Conservation (phyloP, 1,139 yeast genomes). For the Torulaspora globosa region DNA sequence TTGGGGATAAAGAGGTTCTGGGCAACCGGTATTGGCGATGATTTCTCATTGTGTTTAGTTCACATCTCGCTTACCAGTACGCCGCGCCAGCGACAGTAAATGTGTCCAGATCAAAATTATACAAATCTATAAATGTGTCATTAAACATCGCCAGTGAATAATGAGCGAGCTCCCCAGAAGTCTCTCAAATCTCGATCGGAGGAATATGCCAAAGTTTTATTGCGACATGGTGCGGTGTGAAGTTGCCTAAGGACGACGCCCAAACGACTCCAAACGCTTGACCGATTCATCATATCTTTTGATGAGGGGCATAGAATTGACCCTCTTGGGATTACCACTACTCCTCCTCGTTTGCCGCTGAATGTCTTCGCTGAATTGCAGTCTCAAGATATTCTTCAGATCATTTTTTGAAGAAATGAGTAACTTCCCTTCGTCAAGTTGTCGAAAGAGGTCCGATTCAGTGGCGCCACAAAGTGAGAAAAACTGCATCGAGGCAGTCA, state of each 20-base stretch:
- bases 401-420: slow-evolving; percentile 33
- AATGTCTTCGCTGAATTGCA: slow-evolving; percentile 47
- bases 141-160: too few relatives aligned
- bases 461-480: slow-evolving; percentile 44
- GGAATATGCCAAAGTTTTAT: too few relatives aligned
- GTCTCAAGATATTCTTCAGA: slow-evolving; percentile 42
- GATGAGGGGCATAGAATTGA: slow-evolving; percentile 24
- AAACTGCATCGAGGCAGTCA: slow-evolving; percentile 53
- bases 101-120: background rate
- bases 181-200: too few relatives aligned
- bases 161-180: too few relatives aligned
- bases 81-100: background rate
- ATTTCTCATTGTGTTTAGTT: background rate
- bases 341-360: slow-evolving; percentile 25
- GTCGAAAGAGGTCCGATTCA: slow-evolving; percentile 24
- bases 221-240: background rate
- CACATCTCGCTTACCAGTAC: background rate
- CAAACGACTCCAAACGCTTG: slow-evolving; percentile 17
- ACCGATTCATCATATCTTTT: slow-evolving; percentile 29
- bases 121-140: background rate
- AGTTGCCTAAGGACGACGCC: background rate
- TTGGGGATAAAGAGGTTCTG: background rate
- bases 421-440: slow-evolving; percentile 34
- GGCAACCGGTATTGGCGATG: background rate
- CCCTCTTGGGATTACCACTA: slow-evolving; percentile 17